Evolutionary conservation across 768 basidiomycete species (phyloP), one percentile per base, ranked within the genome.

Genomic region (Lyophyllum shimeji): DNA sequence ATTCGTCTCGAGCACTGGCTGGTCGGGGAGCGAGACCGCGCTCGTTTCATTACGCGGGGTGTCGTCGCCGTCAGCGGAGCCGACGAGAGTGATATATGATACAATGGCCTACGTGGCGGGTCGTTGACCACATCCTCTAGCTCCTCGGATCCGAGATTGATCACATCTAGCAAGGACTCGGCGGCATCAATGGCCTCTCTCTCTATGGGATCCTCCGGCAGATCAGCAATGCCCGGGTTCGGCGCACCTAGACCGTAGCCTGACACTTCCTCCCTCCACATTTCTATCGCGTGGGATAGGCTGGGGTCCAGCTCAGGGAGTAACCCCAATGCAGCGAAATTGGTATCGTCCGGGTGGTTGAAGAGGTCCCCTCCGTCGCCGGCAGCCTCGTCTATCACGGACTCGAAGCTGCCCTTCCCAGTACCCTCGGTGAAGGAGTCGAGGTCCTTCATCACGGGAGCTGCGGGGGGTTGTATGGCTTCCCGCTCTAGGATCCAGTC

Each of bases 371-470:
- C 72, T 45, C 56, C 63, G 57, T 78, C 71, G 60, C 74, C 71
- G 46, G 68, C 67, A 37, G 64, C 68, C 40, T 71, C 70, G 33
- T 68, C 66, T 53, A 76, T 67, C 39, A 75, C 63, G 50, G 74
- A 79, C 59, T 81, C 80, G 67, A 82, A 83, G 58, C 80, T 80
- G 44, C 82, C 82, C 54, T 70, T 67, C 15, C 74, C 76, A 8
- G 79, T 81, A 29, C 82, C 82, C 46, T 83, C 82, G n/a, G 81
- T 82, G 71, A 85, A 85, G 52, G 81, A 78, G 57, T 84, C 82
- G 29, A 77, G 65, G 63, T 85, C 83, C 67, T 80, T 83, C 63
- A 85, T 62, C 55, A 74, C 63, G 9, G 82, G 83, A 25, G 83
- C 80, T 3, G 67, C 72, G 17, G 80, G 76, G 33, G 70, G 62